Base-by-base conservation (phyloP, 2,329 filamentous ascomycete genomes). In the Leptosphaerulina australis region DNA sequence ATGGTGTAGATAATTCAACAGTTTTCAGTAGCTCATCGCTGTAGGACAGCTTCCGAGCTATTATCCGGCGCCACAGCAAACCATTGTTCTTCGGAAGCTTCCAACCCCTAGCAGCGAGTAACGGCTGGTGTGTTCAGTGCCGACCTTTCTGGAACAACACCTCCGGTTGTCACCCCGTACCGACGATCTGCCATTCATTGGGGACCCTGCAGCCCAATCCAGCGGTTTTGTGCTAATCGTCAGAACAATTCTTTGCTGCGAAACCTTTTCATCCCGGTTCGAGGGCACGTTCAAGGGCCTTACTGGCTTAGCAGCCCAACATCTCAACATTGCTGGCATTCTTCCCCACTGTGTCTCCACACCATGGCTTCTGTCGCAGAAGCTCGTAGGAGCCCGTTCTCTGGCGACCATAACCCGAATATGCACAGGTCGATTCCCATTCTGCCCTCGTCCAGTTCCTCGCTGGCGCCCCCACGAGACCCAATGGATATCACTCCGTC, bases 401-500 rank as follows among this genome's bases (percentile, higher is more conserved):
- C 76, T 52, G 70, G 69, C 64, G 71, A 74, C 44, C 70, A 73
- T 70, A 62, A 70, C 70, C 64, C 69, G 37, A 70, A 74, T 48
- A 76, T 77, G 57, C 76, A 79, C 65, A 77, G 79, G 65, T 77
- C 78, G 36, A 77, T 82, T 36, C 78, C 80, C 39, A 76, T 82
- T 51, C 75, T 81, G 40, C 75, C 78, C 14, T 79, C 79, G 14
- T 76, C 77, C 26, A 69, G 76, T 36, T 74, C 77, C 37, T 62
- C 75, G 36, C 72, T 74, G 38, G 69, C 74, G 53, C 73, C 76
- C 24, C 75, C 74, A 48, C 75, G 73, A 44, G 81, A 82, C 55
- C 75, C 79, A 46, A 84, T 84, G 81, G 80, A 83, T 50, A 73
- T 81, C 43, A 79, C 80, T 48, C 77, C 80, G 33, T 49, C 59